A percentile compares a stretch with the other conserved stretches of the same genome.
These are phyloP conservation scores for Acanthochlamys bracteata DNA, from an alignment of 106 monocot species.

Conservation along the genomic window DNA sequence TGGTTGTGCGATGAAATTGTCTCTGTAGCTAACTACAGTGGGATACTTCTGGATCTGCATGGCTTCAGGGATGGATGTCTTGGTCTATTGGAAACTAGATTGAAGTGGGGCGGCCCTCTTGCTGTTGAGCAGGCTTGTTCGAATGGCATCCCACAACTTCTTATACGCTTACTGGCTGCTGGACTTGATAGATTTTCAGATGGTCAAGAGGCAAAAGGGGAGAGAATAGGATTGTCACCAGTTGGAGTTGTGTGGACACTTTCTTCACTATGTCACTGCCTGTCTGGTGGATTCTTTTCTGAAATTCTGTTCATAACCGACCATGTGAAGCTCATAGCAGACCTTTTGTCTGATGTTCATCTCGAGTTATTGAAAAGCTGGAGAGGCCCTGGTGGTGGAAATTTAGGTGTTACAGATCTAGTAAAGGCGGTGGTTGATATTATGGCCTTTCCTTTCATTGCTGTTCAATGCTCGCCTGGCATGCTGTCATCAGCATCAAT, in stretches of 20 bases:
- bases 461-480: conserved; percentile 67
- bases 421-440: conserved; percentile 77
- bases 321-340: conserved; percentile 44
- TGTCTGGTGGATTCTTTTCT: conserved; percentile 57
- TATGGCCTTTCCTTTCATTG: conserved; percentile 94
- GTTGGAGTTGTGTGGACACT: conserved; percentile 65
- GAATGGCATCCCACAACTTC: conserved; percentile 76
- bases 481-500: conserved; percentile 80
- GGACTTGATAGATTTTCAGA: conserved; percentile 34
- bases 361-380: conserved; percentile 55
- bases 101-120: conserved; percentile 80
- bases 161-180: conserved; percentile 44
- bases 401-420: conserved; percentile 58
- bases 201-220: conserved; percentile 17
- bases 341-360: conserved; percentile 60
- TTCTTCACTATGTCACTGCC: conserved; percentile 59
- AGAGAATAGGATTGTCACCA: conserved; percentile 59
- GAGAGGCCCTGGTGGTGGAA: conserved; percentile 78
- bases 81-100: conserved; percentile 60
- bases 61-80: conserved; percentile 75
- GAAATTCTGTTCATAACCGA: conserved; percentile 76
- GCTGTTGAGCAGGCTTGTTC: conserved; percentile 90
- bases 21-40: conserved; percentile 16
- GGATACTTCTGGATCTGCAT: conserved; percentile 35
- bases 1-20: conserved; percentile 46